These are phyloP conservation scores for Pseudogymnoascus sp. DNA, from an alignment of 2,329 filamentous ascomycete genomes.

Conservation along the genomic window DNA sequence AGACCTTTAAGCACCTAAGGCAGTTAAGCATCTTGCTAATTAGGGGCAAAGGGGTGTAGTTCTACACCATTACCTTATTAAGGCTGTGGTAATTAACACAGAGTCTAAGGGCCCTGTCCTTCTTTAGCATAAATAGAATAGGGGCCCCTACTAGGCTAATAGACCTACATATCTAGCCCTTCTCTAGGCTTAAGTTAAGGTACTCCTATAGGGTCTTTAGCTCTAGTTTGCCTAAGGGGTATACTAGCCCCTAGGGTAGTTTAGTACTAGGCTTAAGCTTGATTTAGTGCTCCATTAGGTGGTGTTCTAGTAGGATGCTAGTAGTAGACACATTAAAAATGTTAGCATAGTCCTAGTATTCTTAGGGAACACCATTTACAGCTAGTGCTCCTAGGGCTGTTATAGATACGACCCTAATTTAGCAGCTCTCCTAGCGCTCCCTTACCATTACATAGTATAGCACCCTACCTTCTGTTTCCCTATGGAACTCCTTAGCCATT, in stretches of 20 bases:
- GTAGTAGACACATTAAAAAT: too few species aligned
- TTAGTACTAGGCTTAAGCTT: not conserved
- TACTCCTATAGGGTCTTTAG: not conserved
- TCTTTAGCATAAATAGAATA: slow-evolving; percentile 13
- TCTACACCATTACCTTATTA: slow-evolving; percentile 7
- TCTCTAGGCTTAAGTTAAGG: not conserved
- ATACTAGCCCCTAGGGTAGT: not conserved
- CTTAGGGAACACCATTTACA: too few species aligned
- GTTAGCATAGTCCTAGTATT: too few species aligned
- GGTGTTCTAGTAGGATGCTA: too few species aligned
- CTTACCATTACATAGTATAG: too few species aligned
- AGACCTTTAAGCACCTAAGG: not conserved
- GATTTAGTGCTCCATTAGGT: too few species aligned
- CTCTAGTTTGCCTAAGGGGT: not conserved
- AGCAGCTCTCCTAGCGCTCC: too few species aligned
- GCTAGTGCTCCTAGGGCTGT: too few species aligned
- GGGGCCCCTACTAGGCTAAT: too few species aligned
- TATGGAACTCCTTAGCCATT: too few species aligned
- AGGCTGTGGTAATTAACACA: slow-evolving; percentile 12
- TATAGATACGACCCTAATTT: too few species aligned
- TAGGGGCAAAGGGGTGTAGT: slow-evolving; percentile 9
- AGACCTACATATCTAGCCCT: not conserved
- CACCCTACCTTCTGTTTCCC: too few species aligned
- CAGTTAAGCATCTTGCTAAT: slow-evolving; percentile 3
- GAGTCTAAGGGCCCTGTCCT: slow-evolving; percentile 12